phyloP scores from a whole-genome alignment of 2,329 filamentous ascomycete genomes.

The Claviceps sorghi region DNA sequence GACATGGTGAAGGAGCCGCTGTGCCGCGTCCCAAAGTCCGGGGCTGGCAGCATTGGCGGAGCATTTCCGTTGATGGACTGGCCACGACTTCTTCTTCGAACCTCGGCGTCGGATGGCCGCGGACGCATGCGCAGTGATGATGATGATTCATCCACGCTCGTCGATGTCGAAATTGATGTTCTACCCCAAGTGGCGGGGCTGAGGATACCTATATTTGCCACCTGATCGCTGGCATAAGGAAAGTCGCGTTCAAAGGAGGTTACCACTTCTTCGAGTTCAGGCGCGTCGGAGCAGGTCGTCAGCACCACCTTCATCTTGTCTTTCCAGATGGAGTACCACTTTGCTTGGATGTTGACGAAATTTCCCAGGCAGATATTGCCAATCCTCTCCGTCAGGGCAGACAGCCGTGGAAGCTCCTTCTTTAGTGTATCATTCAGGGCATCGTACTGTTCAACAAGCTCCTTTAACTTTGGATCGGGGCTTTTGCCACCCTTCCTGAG shows the following conservation, averaged over 20 bases:
- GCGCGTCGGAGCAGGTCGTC: slow-evolving; percentile 44
- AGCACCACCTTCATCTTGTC: slow-evolving; percentile 68
- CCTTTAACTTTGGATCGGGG: slow-evolving; percentile 69
- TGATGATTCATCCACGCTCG: slow-evolving; percentile 34
- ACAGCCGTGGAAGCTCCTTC: slow-evolving; percentile 77
- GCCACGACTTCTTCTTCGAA: slow-evolving; percentile 34
- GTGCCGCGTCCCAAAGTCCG: slow-evolving; percentile 50
- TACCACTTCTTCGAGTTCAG: slow-evolving; percentile 59
- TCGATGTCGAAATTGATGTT: slow-evolving; percentile 43
- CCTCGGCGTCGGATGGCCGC: slow-evolving; percentile 32
- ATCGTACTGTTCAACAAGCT: slow-evolving; percentile 77
- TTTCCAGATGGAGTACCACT: slow-evolving; percentile 73
- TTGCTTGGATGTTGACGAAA: slow-evolving; percentile 69
- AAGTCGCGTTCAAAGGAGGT: slow-evolving; percentile 68
- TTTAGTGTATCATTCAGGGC: slow-evolving; percentile 88
- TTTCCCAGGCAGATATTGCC: slow-evolving; percentile 72
- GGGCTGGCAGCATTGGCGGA: slow-evolving; percentile 47
- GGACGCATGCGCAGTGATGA: slow-evolving; percentile 30
- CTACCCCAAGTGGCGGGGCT: slow-evolving; percentile 54
- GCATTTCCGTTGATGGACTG: slow-evolving; percentile 48
- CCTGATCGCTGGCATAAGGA: slow-evolving; percentile 56
- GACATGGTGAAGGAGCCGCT: slow-evolving; percentile 54
- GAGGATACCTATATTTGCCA: slow-evolving; percentile 59
- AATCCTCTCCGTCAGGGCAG: slow-evolving; percentile 63
- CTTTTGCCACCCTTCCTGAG: slow-evolving; percentile 71